These are phyloP conservation scores for Aureobasidium sp. DNA, from an alignment of 2,329 filamentous ascomycete species.

Conservation along the genomic window DNA sequence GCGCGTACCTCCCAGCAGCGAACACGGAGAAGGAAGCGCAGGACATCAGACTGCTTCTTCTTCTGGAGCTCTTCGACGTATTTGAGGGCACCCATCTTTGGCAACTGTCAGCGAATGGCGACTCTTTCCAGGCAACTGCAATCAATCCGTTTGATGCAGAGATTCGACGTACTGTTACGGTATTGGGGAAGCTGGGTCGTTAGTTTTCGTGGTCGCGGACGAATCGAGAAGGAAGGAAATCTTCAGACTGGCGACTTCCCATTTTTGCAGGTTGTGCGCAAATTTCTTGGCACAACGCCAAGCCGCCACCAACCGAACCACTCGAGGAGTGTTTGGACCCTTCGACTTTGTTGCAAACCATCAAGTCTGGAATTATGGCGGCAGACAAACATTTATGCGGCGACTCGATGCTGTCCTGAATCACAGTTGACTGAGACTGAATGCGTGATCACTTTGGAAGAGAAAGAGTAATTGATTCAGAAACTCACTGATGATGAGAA, in stretches of 20 bases:
- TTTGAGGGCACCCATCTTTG: constrained; percentile 97
- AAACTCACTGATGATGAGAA: not conserved
- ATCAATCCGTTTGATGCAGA: not conserved
- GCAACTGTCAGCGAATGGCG: constrained; percentile 1
- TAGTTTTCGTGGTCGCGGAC: not conserved
- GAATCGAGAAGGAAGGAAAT: not conserved
- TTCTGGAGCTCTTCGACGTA: constrained; percentile 99
- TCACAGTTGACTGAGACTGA: too few relatives aligned
- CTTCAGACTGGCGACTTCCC: not conserved
- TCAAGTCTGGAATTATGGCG: too few relatives aligned
- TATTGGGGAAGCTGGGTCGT: constrained; percentile 6
- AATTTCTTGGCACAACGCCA: not conserved
- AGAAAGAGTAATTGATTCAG: not conserved
- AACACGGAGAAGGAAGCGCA: constrained; percentile 99
- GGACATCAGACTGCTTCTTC: constrained; percentile 99
- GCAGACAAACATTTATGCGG: too few relatives aligned
- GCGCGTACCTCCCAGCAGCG: constrained; percentile 99
- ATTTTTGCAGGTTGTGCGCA: not conserved
- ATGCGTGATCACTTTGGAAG: too few relatives aligned
- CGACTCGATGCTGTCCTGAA: not conserved
- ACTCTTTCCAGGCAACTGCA: not conserved
- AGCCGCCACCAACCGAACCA: not conserved
- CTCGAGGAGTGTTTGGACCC: not conserved
- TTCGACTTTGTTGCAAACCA: not conserved
- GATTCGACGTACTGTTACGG: constrained; percentile 10